phyloP scores from a whole-genome alignment of 306 rosid species.

The Vachellia collinsii region DNA sequence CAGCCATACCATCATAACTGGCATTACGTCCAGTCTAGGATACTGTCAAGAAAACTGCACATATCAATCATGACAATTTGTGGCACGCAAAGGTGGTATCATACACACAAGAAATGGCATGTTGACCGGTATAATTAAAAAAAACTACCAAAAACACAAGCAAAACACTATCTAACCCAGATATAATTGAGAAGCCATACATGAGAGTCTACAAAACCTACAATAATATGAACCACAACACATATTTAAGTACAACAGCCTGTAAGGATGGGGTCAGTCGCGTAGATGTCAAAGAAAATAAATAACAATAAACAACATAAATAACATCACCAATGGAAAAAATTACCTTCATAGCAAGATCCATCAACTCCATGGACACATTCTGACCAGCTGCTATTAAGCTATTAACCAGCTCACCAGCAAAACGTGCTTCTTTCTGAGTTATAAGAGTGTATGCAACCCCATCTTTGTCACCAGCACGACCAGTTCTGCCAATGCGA shows the following conservation, averaged over 20 bases:
- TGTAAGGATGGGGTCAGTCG: constrained; percentile 14
- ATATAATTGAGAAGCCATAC: neutral
- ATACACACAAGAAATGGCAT: neutral
- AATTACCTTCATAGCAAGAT: constrained; percentile 96
- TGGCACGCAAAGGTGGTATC: neutral
- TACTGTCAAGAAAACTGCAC: constrained; percentile 24
- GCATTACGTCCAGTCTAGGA: constrained; percentile 2
- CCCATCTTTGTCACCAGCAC: constrained; percentile 99
- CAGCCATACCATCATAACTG: neutral
- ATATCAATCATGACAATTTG: constrained; percentile 8
- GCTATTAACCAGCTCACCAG: constrained; percentile 94
- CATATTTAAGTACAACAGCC: neutral
- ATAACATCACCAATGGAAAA: constrained; percentile 21
- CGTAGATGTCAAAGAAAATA: neutral
- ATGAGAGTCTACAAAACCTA: constrained; percentile 6
- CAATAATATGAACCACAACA: neutral
- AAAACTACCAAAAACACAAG: neutral
- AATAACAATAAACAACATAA: constrained; percentile 10
- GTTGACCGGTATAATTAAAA: neutral
- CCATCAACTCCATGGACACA: constrained; percentile 86
- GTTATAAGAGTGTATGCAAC: constrained; percentile 90
- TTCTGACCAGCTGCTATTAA: constrained; percentile 96
- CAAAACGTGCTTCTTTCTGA: constrained; percentile 92
- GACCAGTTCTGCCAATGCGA: constrained; percentile 99
- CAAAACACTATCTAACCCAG: neutral